Conservation (phyloP, 23 red algal species). For the Pyropia haitanensis region DNA sequence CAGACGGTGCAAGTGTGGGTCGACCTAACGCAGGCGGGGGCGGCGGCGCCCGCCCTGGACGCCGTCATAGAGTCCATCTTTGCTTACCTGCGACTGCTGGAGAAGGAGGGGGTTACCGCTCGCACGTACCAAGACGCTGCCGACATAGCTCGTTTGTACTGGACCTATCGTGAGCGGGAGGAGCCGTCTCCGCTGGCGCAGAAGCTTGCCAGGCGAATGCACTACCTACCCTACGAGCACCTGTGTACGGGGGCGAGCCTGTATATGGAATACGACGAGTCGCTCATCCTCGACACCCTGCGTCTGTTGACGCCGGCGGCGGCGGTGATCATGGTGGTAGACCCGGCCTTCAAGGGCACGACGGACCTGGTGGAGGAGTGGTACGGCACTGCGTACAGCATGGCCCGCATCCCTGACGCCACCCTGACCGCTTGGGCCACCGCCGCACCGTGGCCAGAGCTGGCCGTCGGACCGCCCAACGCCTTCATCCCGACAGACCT, state of each 20-base stretch:
- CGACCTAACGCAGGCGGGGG: slow-evolving; percentile 56
- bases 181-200: slow-evolving; percentile 38
- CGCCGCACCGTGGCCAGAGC: too few species aligned
- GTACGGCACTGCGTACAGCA: slow-evolving; percentile 72
- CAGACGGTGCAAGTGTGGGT: slow-evolving; percentile 27
- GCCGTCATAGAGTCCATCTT: slow-evolving; percentile 48
- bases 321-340: slow-evolving; percentile 31
- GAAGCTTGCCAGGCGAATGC: slow-evolving; percentile 20
- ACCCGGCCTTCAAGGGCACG: slow-evolving; percentile 15
- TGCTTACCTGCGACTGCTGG: slow-evolving; percentile 51
- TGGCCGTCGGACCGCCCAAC: too few species aligned
- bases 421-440: too few species aligned
- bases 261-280: slow-evolving; percentile 38
- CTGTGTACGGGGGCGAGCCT: slow-evolving; percentile 46
- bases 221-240: slow-evolving; percentile 24
- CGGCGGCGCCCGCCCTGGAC: slow-evolving; percentile 41
- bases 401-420: slow-evolving; percentile 20
- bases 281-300: slow-evolving; percentile 23
- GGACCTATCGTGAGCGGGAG: slow-evolving; percentile 55
- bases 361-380: slow-evolving; percentile 43
- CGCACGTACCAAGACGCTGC: slow-evolving; percentile 48
- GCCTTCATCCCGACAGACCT: too few species aligned
- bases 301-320: slow-evolving; percentile 27
- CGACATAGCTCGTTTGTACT: slow-evolving; percentile 34
- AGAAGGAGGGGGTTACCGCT: slow-evolving; percentile 14